Conservation (phyloP, 108 stramenopile genomes). For the Tribonema minus region DNA sequence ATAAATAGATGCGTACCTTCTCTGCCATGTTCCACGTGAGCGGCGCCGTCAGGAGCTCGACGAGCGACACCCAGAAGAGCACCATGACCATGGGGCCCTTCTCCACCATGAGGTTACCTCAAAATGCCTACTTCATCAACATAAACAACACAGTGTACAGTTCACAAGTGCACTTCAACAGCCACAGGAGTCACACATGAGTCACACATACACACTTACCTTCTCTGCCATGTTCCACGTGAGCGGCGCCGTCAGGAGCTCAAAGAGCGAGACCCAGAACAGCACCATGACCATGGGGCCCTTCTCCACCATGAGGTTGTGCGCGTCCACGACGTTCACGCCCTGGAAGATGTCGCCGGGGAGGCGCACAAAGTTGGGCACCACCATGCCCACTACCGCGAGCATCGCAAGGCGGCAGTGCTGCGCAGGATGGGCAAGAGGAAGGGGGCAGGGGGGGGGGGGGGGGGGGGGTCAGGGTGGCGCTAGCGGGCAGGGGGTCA, state of each 20-base stretch:
- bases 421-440: no score
- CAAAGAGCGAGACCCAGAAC: slow-evolving; percentile 38
- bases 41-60: slow-evolving; percentile 35
- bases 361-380: slow-evolving; percentile 72
- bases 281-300: slow-evolving; percentile 47
- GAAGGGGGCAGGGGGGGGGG: no score
- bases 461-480: no score
- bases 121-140: no score
- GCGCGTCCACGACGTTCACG: slow-evolving; percentile 46
- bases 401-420: slow-evolving; percentile 90
- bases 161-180: no score
- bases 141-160: no score
- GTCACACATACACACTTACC: no score
- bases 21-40: slow-evolving; percentile 41
- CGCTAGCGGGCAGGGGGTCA: no score
- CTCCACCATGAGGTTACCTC: slow-evolving; percentile 51
- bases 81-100: slow-evolving; percentile 49
- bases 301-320: slow-evolving; percentile 53
- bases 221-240: slow-evolving; percentile 43
- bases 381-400: slow-evolving; percentile 78
- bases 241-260: slow-evolving; percentile 40
- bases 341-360: slow-evolving; percentile 56
- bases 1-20: no score
- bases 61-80: slow-evolving; percentile 42
- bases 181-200: no score